Base-by-base conservation (phyloP, 1,284 basidiomycete species). In the Leucoagaricus sp. region DNA sequence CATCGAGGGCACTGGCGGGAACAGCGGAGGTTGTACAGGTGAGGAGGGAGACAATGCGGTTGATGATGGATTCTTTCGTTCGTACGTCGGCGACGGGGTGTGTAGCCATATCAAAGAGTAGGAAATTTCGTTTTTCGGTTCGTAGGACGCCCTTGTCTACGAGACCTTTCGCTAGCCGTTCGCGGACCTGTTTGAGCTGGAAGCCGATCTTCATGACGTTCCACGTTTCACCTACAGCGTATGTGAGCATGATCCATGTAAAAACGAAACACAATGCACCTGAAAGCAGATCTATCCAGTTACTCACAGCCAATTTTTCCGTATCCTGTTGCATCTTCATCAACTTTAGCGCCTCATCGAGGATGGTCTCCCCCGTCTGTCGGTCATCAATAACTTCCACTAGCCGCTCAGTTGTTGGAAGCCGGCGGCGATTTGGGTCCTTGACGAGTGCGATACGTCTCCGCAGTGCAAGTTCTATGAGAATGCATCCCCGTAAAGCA, bases 201-300 rank as follows among this genome's bases (percentile, higher is more conserved):
- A 94, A 98, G 26, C 94, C 94, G 57, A 97, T 97, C 76, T 97
- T 97, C 88, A 97, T 94, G 5, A 97, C 93, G 70, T 98, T 97
- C 95, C 95, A 98, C 52, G 95, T 98, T 77, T 98, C 95, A 61
- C 94, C 94, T 96, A 67, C 17, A 49, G n/a, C 38, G 31, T 33
- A 23, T 45, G 38, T 58, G 23, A 25, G 15, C 41, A 38, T 48
- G 38, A 40, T 33, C 8, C 17, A 23, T 33, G 44, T 13, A 12
- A 26, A 12, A 34, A 8, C 29, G 4, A 25, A 2, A 3, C 23
- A 17, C 40, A 45, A 76, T 88, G 66, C 69, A 95, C 94, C 95
- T 63, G 89, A 93, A 69, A 98, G 80, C 31, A 98, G 78, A 70
- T 98, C 95, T 49, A 98, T 89, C 95, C 95, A 98, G 33, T 84